Evolutionary conservation across 176 grass and related monocot genomes (phyloP).

Genomic region (Poa annua): DNA sequence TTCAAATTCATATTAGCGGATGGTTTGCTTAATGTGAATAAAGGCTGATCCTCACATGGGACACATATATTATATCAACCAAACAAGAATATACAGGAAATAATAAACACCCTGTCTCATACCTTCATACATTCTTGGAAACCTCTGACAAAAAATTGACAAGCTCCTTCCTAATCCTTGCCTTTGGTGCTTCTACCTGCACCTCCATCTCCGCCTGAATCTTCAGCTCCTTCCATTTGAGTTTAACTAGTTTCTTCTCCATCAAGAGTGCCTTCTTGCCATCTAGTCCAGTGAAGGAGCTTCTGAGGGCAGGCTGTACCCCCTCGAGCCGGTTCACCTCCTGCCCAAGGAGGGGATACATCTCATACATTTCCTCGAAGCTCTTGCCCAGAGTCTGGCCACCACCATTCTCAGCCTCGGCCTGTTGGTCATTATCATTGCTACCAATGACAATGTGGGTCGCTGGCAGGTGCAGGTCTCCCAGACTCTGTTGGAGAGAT

Average conservation of each 20-base stretch:
- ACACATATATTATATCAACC: neutral
- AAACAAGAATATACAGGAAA: neutral
- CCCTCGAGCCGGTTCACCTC: neutral
- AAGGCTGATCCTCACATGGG: neutral
- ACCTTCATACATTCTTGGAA: neutral
- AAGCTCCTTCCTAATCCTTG: neutral
- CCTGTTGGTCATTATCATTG: neutral
- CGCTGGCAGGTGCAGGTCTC: neutral
- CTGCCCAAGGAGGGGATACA: slow-evolving; percentile 2
- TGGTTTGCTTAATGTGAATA: too few relatives aligned
- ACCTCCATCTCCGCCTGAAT: neutral
- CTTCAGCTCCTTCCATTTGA: neutral
- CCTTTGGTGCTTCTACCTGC: slow-evolving; percentile 6
- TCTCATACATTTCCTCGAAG: neutral
- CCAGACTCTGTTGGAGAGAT: neutral
- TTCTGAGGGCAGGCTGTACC: neutral
- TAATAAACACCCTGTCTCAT: neutral
- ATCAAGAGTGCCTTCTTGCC: neutral
- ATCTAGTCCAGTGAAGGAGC: neutral
- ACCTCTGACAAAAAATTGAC: neutral
- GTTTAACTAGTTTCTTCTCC: neutral
- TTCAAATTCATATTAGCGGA: too few relatives aligned
- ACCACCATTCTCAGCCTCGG: neutral
- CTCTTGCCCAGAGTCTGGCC: neutral
- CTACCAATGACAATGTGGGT: neutral